Evolutionary conservation across 2,329 filamentous ascomycete genomes (phyloP).

Genomic region (Cadophora sp.): DNA sequence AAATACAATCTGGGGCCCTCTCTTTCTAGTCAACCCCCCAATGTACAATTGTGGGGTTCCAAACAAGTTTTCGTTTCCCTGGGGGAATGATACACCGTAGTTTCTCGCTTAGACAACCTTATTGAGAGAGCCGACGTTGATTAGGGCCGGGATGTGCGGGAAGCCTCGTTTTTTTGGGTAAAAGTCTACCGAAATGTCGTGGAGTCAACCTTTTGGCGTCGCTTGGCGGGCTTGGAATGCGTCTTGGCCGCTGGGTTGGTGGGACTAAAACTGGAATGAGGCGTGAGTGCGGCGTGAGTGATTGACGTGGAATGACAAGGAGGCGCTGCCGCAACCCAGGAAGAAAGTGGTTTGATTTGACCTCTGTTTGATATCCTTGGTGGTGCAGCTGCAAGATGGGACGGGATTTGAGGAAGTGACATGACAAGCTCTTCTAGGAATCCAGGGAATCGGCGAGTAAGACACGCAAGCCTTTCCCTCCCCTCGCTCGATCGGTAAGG

Average conservation of each 20-base stretch:
- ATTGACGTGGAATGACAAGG: not conserved
- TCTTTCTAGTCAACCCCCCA: not conserved
- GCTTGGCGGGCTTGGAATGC: not conserved
- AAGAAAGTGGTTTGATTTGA: not conserved
- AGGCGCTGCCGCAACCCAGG: not conserved
- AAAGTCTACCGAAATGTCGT: constrained; percentile 1
- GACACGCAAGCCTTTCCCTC: not conserved
- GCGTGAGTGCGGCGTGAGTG: not conserved
- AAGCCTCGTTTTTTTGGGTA: constrained; percentile 1
- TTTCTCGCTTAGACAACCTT: not conserved
- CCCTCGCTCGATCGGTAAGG: not conserved
- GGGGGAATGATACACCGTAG: constrained; percentile 18
- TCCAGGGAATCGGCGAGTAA: not conserved
- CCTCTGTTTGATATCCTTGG: not conserved
- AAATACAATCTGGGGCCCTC: not conserved
- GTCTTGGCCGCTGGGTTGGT: not conserved
- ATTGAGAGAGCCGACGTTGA: too few species aligned
- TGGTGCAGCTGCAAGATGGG: too few species aligned
- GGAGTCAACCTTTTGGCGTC: not conserved
- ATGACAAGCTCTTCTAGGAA: not conserved
- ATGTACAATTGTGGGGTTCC: constrained; percentile 7
- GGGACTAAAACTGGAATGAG: not conserved
- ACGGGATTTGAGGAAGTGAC: not conserved
- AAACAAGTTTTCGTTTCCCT: constrained; percentile 10
- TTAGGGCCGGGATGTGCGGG: not conserved